These are phyloP conservation scores for Colletotrichum sp. DNA, from an alignment of 2,329 filamentous ascomycete genomes.

Conservation along the genomic window DNA sequence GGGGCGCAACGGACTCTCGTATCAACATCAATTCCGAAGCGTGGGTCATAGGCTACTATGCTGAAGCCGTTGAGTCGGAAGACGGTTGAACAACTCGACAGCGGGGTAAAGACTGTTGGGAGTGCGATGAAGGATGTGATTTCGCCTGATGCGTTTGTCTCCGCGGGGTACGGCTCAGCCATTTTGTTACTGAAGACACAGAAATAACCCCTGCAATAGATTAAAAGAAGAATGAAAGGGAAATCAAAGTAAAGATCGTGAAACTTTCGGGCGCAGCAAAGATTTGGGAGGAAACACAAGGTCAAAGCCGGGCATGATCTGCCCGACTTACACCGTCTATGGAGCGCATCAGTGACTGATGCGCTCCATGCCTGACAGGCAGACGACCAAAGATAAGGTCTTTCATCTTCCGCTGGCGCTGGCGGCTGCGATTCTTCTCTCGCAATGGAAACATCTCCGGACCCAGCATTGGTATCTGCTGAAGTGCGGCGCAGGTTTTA, in stretches of 20 bases:
- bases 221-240: neutral
- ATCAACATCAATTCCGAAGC: neutral
- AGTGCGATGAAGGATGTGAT: slow-evolving; percentile 3
- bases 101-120: neutral
- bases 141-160: neutral
- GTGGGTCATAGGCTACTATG: neutral
- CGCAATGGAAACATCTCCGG: neutral
- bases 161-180: neutral
- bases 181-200: neutral
- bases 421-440: neutral
- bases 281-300: neutral
- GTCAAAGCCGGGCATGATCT: neutral
- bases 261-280: neutral
- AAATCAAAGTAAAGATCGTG: neutral
- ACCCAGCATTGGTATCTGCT: neutral
- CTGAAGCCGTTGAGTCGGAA: neutral
- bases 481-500: neutral
- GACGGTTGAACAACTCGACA: neutral
- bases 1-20: neutral
- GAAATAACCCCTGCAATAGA: neutral
- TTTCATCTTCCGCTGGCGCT: neutral
- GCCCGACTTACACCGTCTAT: neutral
- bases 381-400: neutral
- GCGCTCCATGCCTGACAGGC: neutral
- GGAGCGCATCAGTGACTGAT: neutral